These are phyloP conservation scores for Phyllosticta capitalensis DNA, from an alignment of 2,329 filamentous ascomycete genomes.

Conservation along the genomic window DNA sequence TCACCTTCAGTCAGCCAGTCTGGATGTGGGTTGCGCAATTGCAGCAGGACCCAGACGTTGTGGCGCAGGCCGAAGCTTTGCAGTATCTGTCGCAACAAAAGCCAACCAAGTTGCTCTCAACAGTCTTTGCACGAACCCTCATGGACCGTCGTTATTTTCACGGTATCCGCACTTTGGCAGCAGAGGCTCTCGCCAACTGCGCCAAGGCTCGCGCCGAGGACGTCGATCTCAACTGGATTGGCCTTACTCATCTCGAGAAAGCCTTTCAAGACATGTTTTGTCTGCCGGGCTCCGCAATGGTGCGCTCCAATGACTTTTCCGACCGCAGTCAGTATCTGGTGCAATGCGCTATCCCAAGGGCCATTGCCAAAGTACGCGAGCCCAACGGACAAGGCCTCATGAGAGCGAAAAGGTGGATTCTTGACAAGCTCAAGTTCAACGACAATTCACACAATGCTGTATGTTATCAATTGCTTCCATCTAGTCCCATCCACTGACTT, in stretches of 20 bases:
- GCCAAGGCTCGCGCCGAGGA: constrained; percentile 40
- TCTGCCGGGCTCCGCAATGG: constrained; percentile 65
- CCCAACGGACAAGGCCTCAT: constrained; percentile 66
- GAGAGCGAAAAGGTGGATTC: constrained; percentile 70
- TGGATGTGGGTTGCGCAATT: constrained; percentile 99
- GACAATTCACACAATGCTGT: constrained; percentile 75
- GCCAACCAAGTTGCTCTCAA: constrained; percentile 73
- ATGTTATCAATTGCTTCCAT: constrained; percentile 18
- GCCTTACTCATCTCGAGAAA: constrained; percentile 73
- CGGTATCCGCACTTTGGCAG: constrained; percentile 80
- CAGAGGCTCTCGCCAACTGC: constrained; percentile 66
- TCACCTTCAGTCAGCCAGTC: constrained; percentile 71
- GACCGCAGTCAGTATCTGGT: constrained; percentile 79
- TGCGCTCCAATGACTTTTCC: constrained; percentile 81
- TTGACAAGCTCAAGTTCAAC: constrained; percentile 85
- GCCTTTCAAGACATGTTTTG: constrained; percentile 86
- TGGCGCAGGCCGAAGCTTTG: constrained; percentile 71
- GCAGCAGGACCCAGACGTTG: constrained; percentile 92
- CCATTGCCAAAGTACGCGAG: constrained; percentile 71
- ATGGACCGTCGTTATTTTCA: constrained; percentile 91
- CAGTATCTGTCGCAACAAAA: constrained; percentile 60
- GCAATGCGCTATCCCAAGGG: constrained; percentile 71
- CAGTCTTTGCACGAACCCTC: constrained; percentile 78
- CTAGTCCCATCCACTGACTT: constrained; percentile 12
- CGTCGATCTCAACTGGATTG: constrained; percentile 63